Conservation (phyloP, 352 stramenopile genomes). For the Phytophthora boehmeriae region DNA sequence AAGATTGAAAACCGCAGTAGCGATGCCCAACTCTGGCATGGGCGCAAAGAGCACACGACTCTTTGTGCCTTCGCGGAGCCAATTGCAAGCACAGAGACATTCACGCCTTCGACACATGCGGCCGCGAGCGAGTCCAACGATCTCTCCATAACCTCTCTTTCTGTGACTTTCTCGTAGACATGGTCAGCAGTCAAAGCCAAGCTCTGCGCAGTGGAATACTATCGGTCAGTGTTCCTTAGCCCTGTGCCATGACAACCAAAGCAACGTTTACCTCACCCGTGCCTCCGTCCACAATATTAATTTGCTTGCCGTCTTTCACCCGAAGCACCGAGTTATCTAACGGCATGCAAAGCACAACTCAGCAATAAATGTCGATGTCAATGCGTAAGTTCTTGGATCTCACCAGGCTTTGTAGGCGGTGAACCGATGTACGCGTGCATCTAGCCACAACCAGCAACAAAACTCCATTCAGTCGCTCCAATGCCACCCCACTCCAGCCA, state of each 20-base stretch:
- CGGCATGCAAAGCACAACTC: background rate
- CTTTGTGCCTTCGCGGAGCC: conserved; percentile 47
- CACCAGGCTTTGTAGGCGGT: conserved; percentile 29
- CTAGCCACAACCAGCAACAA: conserved; percentile 11
- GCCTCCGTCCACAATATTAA: conserved; percentile 34
- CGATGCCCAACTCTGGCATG: conserved; percentile 36
- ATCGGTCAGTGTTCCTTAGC: too few species aligned
- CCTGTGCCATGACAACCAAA: background rate
- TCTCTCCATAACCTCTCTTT: conserved; percentile 51
- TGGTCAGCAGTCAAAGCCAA: conserved; percentile 38
- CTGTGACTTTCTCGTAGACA: conserved; percentile 46
- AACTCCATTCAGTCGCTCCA: background rate
- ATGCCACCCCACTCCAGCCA: background rate
- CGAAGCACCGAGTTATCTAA: conserved; percentile 44
- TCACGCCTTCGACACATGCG: conserved; percentile 58
- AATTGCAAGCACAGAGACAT: conserved; percentile 47
- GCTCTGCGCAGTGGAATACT: conserved; percentile 15
- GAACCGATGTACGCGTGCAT: conserved; percentile 34
- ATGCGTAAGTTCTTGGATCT: background rate
- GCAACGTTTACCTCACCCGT: conserved; percentile 38
- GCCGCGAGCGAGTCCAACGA: conserved; percentile 46
- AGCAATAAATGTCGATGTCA: background rate
- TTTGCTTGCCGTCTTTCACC: conserved; percentile 48
- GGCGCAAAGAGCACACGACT: conserved; percentile 45
- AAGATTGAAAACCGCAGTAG: conserved; percentile 35